phyloP scores from a whole-genome alignment of 208 protist species.

The Leishmania amazonensis region DNA sequence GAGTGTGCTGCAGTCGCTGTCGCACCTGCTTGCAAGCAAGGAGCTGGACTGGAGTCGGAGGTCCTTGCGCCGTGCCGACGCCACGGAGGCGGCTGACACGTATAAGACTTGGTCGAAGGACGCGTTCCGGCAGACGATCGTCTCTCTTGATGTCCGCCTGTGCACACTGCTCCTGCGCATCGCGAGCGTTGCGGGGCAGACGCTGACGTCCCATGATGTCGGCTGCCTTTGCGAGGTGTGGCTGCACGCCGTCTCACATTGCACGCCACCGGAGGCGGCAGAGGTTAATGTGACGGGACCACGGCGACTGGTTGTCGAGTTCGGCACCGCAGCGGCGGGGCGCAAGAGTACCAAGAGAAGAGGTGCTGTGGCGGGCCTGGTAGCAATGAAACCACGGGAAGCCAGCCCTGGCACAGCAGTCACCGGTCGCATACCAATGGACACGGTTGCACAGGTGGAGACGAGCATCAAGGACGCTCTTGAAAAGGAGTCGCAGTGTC shows the following conservation, averaged over 20 bases:
- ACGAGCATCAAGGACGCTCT: constrained; percentile 15
- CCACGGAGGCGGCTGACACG: not conserved
- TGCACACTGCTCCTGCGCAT: constrained; percentile 59
- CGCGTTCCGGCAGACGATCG: constrained; percentile 52
- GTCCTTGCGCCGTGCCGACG: constrained; percentile 31
- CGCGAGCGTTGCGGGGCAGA: constrained; percentile 41
- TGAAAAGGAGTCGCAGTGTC: not conserved
- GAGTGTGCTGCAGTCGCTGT: constrained; percentile 20
- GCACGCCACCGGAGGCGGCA: not conserved
- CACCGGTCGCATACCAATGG: constrained; percentile 7
- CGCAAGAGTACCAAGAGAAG: constrained; percentile 7
- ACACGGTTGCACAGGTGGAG: not conserved
- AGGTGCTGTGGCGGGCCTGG: not conserved
- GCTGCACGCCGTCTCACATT: constrained; percentile 49
- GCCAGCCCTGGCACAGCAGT: not conserved
- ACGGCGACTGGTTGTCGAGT: constrained; percentile 7
- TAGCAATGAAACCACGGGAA: not conserved
- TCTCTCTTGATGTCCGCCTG: constrained; percentile 56
- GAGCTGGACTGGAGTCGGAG: constrained; percentile 35
- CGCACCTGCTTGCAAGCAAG: constrained; percentile 13
- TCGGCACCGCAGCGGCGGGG: not conserved
- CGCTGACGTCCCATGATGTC: constrained; percentile 63
- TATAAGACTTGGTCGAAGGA: constrained; percentile 59
- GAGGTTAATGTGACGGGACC: constrained; percentile 31
- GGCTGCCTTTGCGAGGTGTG: constrained; percentile 69